Conservation (phyloP, 1,139 yeast genomes). For the Pichia sp. region DNA sequence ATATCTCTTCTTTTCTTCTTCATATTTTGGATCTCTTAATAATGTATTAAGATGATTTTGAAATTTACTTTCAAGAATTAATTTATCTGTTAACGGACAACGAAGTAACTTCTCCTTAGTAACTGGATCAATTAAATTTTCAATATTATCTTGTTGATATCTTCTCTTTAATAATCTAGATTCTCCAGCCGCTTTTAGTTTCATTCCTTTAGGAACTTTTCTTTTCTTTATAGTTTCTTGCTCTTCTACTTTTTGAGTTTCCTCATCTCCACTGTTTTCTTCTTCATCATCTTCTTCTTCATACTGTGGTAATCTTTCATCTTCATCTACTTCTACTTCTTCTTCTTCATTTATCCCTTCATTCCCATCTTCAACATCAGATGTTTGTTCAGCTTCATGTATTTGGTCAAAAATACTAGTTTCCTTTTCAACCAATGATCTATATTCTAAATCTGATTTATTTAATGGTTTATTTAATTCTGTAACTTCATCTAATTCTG, state of each 20-base stretch:
- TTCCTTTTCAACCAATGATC: slow-evolving; percentile 49
- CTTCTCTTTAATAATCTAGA: slow-evolving; percentile 40
- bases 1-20: slow-evolving; percentile 59
- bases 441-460: slow-evolving; percentile 53
- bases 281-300: slow-evolving; percentile 1
- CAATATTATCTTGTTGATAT: slow-evolving; percentile 9
- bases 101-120: slow-evolving; percentile 40
- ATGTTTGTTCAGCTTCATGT: too few species aligned
- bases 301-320: slow-evolving; percentile 10
- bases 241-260: not conserved
- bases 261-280: slow-evolving; percentile 1
- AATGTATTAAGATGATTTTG: slow-evolving; percentile 69
- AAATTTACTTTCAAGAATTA: slow-evolving; percentile 65
- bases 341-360: slow-evolving; percentile 2
- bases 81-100: slow-evolving; percentile 70
- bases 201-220: slow-evolving; percentile 47
- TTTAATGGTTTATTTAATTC: slow-evolving; percentile 58
- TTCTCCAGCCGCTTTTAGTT: slow-evolving; percentile 64
- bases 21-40: slow-evolving; percentile 72
- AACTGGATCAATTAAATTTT: slow-evolving; percentile 12
- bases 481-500: slow-evolving; percentile 56
- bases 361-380: slow-evolving; percentile 2
- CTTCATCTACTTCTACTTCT: slow-evolving; percentile 10
- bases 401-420: slow-evolving; percentile 4
- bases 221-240: not conserved